Evolutionary conservation across 148 eudicot species (phyloP).

Genomic region (Silene conica): DNA sequence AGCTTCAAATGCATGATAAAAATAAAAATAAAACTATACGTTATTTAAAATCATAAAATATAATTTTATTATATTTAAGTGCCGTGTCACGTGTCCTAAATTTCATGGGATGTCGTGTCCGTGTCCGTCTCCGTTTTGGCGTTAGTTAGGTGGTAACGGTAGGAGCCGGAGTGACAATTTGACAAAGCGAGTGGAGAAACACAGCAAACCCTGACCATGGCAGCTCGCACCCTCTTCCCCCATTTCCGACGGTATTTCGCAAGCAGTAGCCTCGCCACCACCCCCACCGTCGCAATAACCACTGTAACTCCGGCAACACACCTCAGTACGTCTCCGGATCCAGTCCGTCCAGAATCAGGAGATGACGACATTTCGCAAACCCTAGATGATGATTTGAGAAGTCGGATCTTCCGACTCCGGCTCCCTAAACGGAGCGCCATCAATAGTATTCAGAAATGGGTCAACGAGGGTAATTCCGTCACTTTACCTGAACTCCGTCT

Average conservation of each 20-base stretch:
- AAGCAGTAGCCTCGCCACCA: conserved; percentile 4
- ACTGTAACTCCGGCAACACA: conserved; percentile 16
- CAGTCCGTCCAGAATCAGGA: conserved; percentile 23
- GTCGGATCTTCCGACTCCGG: conserved; percentile 69
- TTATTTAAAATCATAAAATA: too few relatives aligned
- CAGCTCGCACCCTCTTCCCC: conserved; percentile 41
- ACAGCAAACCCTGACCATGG: conserved; percentile 19
- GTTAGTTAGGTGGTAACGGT: too few relatives aligned
- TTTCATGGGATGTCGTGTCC: too few relatives aligned
- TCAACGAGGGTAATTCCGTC: conserved; percentile 54
- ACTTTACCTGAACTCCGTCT: conserved; percentile 54
- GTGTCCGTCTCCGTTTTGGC: too few relatives aligned
- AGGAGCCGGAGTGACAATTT: too few relatives aligned
- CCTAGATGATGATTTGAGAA: conserved; percentile 50
- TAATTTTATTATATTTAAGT: too few relatives aligned
- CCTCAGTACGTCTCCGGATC: conserved; percentile 33
- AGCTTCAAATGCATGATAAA: too few relatives aligned
- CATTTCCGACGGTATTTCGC: conserved; percentile 28
- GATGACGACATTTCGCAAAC: conserved; percentile 27
- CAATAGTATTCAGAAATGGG: conserved; percentile 69
- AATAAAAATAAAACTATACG: too few relatives aligned
- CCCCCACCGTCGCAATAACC: conserved; percentile 18
- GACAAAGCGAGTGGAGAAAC: not conserved
- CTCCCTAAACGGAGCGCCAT: conserved; percentile 83
- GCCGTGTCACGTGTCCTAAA: too few relatives aligned